A percentile compares a stretch with the other conserved stretches of the same genome.
Evolutionary conservation across 495 filamentous ascomycete species (phyloP).

Genomic region (Penicillium waksmanii): DNA sequence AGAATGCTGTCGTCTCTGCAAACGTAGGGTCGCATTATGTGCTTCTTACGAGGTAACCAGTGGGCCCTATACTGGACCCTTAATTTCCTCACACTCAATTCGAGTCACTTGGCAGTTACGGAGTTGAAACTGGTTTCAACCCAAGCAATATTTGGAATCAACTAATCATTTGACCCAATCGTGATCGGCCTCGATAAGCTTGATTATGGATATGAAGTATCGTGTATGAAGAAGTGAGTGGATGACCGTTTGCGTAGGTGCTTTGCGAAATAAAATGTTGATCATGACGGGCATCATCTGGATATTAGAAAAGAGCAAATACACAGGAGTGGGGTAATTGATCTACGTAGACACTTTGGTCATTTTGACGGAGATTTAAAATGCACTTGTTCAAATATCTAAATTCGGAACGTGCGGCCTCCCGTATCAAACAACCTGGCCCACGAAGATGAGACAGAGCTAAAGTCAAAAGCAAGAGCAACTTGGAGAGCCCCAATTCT

Average conservation of each 20-base stretch:
- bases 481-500: too few relatives aligned
- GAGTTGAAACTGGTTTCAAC: background rate
- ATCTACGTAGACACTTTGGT: too few relatives aligned
- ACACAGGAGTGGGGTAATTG: too few relatives aligned
- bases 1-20: background rate
- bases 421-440: too few relatives aligned
- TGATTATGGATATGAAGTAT: background rate
- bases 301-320: background rate
- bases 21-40: background rate
- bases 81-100: background rate
- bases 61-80: conserved; percentile 5
- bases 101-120: background rate
- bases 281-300: background rate
- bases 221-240: background rate
- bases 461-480: background rate
- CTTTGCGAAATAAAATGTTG: background rate
- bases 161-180: background rate
- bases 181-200: background rate
- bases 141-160: background rate
- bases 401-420: too few relatives aligned
- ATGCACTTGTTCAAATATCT: too few relatives aligned
- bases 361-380: too few relatives aligned
- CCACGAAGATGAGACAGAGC: background rate
- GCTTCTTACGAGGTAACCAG: background rate
- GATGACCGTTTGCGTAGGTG: background rate